Evolutionary conservation across 208 protist species (phyloP).

Genomic region (Crithidia bombi): DNA sequence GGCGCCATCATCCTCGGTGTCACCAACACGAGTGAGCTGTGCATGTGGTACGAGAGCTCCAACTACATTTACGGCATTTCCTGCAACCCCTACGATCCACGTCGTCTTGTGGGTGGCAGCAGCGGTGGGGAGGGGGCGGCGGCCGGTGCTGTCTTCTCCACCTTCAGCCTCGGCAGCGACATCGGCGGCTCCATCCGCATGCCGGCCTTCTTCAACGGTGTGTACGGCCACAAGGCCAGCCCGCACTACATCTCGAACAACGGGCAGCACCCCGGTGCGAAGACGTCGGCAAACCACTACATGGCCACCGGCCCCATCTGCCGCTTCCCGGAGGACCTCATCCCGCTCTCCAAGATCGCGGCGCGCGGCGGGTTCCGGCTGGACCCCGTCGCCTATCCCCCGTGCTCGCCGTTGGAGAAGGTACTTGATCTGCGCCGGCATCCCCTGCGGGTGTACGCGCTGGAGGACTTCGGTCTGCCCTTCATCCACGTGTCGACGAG

Average conservation of each 20-base stretch:
- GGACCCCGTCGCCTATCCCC: slow-evolving; percentile 67
- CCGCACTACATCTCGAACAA: slow-evolving; percentile 84
- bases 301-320: slow-evolving; percentile 86
- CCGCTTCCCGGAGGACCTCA: slow-evolving; percentile 86
- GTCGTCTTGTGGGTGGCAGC: slow-evolving; percentile 85
- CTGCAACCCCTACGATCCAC: slow-evolving; percentile 90
- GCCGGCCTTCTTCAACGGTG: slow-evolving; percentile 91
- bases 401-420: slow-evolving; percentile 60
- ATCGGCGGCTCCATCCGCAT: slow-evolving; percentile 92
- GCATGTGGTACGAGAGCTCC: slow-evolving; percentile 91
- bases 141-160: slow-evolving; percentile 76
- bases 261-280: slow-evolving; percentile 79
- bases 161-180: slow-evolving; percentile 88
- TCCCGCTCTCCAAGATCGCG: slow-evolving; percentile 73
- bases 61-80: slow-evolving; percentile 91
- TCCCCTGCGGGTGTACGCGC: slow-evolving; percentile 74
- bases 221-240: slow-evolving; percentile 89
- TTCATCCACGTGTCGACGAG: slow-evolving; percentile 52
- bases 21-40: slow-evolving; percentile 90
- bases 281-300: slow-evolving; percentile 78
- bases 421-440: slow-evolving; percentile 40
- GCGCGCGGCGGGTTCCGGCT: slow-evolving; percentile 77
- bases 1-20: slow-evolving; percentile 91
- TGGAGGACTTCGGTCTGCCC: slow-evolving; percentile 80
- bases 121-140: slow-evolving; percentile 86